These are phyloP conservation scores for Rhizopogon salebrosus DNA, from an alignment of 768 basidiomycete species.

Conservation along the genomic window DNA sequence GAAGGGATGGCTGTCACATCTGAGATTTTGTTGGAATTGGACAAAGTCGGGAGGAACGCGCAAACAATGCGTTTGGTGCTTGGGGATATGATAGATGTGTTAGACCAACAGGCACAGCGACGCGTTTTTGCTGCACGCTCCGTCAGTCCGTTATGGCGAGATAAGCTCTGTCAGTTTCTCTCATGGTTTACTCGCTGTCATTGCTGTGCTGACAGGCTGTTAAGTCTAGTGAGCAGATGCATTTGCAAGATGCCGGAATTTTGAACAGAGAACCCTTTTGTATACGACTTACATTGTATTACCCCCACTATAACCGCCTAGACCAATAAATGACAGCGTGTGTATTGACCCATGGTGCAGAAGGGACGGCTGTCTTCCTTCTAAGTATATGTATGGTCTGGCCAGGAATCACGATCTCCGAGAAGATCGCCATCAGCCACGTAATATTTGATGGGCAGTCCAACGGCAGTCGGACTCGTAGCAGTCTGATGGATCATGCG, in stretches of 20 bases:
- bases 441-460: too few species aligned
- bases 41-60: neutral
- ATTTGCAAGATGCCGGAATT: neutral
- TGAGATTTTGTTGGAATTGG: neutral
- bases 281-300: neutral
- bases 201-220: neutral
- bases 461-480: too few species aligned
- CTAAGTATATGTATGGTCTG: too few species aligned
- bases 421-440: too few species aligned
- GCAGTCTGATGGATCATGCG: too few species aligned
- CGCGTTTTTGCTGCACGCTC: neutral
- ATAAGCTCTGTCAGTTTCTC: neutral
- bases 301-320: too few species aligned
- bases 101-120: neutral
- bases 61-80: constrained; percentile 22
- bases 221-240: neutral
- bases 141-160: neutral
- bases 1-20: neutral
- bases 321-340: too few species aligned
- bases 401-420: too few species aligned
- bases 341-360: too few species aligned
- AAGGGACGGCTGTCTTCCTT: too few species aligned
- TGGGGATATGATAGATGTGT: constrained; percentile 25
- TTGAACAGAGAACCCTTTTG: neutral
- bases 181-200: neutral